A percentile compares a stretch with the other conserved stretches of the same genome.
phyloP scores from a whole-genome alignment of 2,329 filamentous ascomycete species.

The Exophiala dermatitidis region DNA sequence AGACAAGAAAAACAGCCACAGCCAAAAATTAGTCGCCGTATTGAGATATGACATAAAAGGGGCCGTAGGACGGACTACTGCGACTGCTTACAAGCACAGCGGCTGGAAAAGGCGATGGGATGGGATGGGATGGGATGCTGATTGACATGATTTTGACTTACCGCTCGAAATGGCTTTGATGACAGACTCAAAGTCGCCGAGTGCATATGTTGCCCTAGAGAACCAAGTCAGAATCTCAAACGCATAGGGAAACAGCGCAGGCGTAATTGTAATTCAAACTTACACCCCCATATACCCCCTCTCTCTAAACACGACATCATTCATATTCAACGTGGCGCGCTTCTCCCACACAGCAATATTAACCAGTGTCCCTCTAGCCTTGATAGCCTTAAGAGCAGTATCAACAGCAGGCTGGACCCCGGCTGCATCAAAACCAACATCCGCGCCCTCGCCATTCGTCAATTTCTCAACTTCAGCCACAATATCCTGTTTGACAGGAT shows the following conservation, averaged over 20 bases:
- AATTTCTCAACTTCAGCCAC: conserved; percentile 32
- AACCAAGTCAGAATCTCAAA: not conserved
- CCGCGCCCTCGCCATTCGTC: conserved; percentile 39
- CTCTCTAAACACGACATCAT: conserved; percentile 48
- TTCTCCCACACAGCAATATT: conserved; percentile 54
- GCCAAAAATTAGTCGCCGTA: not conserved
- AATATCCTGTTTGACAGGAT: conserved; percentile 46
- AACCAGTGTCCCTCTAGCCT: conserved; percentile 46
- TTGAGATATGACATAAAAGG: too few relatives aligned
- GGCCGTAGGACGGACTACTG: too few relatives aligned
- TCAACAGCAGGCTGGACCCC: conserved; percentile 48
- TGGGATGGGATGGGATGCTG: not conserved
- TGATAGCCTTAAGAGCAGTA: conserved; percentile 43
- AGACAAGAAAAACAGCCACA: not conserved
- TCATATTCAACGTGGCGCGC: conserved; percentile 43
- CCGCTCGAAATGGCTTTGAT: conserved; percentile 38
- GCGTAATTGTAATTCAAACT: conserved; percentile 1
- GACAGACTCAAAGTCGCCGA: conserved; percentile 46
- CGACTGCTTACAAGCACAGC: too few relatives aligned
- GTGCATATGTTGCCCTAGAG: conserved; percentile 41
- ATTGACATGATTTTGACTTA: conserved; percentile 3
- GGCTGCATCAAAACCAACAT: conserved; percentile 48
- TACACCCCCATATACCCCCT: conserved; percentile 45
- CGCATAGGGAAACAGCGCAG: not conserved
- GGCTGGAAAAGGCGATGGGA: too few relatives aligned